These are phyloP conservation scores for Xylariaceae sp. DNA, from an alignment of 2,329 filamentous ascomycete genomes.

Conservation along the genomic window DNA sequence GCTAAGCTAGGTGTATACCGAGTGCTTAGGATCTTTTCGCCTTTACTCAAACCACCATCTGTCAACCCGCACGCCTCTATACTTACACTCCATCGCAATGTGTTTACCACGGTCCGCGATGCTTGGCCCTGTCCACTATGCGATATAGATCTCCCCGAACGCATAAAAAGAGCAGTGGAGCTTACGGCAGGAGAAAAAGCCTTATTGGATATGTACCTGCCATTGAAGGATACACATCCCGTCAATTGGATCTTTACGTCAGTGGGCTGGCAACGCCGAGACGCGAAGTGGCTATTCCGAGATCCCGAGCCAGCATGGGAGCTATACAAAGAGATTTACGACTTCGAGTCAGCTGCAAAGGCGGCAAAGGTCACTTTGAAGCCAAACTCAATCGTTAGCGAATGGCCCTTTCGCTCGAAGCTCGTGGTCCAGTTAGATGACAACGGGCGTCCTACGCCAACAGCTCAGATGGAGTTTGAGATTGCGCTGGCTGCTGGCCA, in stretches of 20 bases:
- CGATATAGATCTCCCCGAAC: background rate
- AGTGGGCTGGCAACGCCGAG: conserved; percentile 11
- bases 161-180: background rate
- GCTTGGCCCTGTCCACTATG: conserved; percentile 3
- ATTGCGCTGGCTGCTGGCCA: background rate
- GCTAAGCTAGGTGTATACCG: background rate
- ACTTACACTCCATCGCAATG: conserved; percentile 5
- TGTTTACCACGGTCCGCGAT: conserved; percentile 8
- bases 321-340: conserved; percentile 7
- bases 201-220: conserved; percentile 1
- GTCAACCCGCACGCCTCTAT: conserved; percentile 12
- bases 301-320: conserved; percentile 10
- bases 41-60: conserved; percentile 1
- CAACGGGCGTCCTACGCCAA: background rate
- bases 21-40: background rate
- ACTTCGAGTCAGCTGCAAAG: background rate
- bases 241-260: conserved; percentile 9
- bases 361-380: background rate
- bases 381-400: background rate
- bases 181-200: background rate
- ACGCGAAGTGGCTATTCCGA: conserved; percentile 14
- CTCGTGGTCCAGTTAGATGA: background rate
- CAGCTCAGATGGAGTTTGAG: conserved; percentile 3
- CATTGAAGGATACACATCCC: background rate
- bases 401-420: conserved; percentile 4